phyloP scores from a whole-genome alignment of 2,329 filamentous ascomycete species.

The Stylonectria norvegica region DNA sequence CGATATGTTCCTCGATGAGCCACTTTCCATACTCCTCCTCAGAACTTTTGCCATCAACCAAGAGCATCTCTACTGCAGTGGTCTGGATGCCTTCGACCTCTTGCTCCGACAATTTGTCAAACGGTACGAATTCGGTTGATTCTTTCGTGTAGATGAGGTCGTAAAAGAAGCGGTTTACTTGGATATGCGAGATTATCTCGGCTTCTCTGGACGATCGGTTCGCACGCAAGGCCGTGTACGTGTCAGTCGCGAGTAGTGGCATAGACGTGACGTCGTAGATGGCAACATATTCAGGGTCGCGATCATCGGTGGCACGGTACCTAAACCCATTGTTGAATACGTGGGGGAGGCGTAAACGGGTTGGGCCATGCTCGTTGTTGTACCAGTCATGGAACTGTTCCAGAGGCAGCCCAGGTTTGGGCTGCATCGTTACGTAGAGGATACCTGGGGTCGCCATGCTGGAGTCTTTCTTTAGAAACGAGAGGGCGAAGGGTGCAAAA shows the following conservation, averaged over 20 bases:
- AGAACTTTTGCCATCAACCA: conserved; percentile 49
- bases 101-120: conserved; percentile 58
- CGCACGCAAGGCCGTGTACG: conserved; percentile 65
- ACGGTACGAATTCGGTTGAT: conserved; percentile 52
- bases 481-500: too few species aligned
- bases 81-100: conserved; percentile 59
- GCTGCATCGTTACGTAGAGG: conserved; percentile 85
- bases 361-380: conserved; percentile 87
- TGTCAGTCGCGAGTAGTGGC: conserved; percentile 63
- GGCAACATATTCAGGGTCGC: conserved; percentile 68
- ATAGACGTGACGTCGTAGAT: conserved; percentile 79
- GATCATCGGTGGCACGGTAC: conserved; percentile 65
- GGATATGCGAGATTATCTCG: conserved; percentile 52
- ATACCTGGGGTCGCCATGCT: conserved; percentile 59
- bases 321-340: conserved; percentile 75
- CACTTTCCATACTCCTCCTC: conserved; percentile 59
- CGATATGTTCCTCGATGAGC: conserved; percentile 72
- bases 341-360: conserved; percentile 70
- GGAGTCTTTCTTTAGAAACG: too few species aligned
- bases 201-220: conserved; percentile 53
- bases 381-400: conserved; percentile 88
- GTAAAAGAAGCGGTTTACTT: conserved; percentile 68
- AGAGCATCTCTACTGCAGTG: conserved; percentile 57
- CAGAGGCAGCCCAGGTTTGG: conserved; percentile 59
- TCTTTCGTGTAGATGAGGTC: conserved; percentile 59